Conservation (phyloP, 768 basidiomycete species). For the Melanogaster broomeanus region DNA sequence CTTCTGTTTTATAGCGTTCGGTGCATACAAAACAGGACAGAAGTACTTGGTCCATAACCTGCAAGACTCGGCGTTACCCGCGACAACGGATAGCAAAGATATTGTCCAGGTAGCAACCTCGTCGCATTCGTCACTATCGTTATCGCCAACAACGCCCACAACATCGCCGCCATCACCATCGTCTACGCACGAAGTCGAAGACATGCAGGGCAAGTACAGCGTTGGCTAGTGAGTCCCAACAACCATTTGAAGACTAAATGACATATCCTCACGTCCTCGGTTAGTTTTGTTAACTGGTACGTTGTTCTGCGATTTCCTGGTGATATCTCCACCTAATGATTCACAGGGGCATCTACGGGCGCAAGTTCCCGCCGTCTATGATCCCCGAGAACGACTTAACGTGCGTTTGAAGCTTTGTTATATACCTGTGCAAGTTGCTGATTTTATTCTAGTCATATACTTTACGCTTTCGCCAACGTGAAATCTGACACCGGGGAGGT, state of each 20-base stretch:
- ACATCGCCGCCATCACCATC: slow-evolving; percentile 17
- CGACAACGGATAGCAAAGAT: slow-evolving; percentile 13
- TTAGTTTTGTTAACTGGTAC: slow-evolving; percentile 79
- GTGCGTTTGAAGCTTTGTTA: slow-evolving; percentile 42
- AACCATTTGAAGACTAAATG: neutral
- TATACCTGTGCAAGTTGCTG: slow-evolving; percentile 5
- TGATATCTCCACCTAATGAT: slow-evolving; percentile 5
- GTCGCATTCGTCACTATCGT: slow-evolving; percentile 5
- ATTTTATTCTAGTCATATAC: slow-evolving; percentile 62
- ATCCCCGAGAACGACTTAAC: slow-evolving; percentile 88
- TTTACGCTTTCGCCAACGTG: slow-evolving; percentile 93
- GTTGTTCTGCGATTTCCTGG: slow-evolving; percentile 12
- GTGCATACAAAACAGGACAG: slow-evolving; percentile 45
- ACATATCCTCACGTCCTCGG: slow-evolving; percentile 7
- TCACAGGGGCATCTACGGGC: slow-evolving; percentile 89
- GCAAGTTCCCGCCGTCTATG: slow-evolving; percentile 84
- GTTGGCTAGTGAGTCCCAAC: slow-evolving; percentile 71
- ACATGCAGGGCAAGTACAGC: slow-evolving; percentile 62
- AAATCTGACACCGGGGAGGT: slow-evolving; percentile 85
- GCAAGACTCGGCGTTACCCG: neutral
- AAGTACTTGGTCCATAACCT: slow-evolving; percentile 29
- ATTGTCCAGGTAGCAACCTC: slow-evolving; percentile 13
- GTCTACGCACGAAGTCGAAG: slow-evolving; percentile 31
- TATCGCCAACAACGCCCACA: slow-evolving; percentile 4
- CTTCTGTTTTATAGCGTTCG: slow-evolving; percentile 39